A percentile compares a stretch with the other conserved stretches of the same genome.
These are phyloP conservation scores for Trypanosoma avium DNA, from an alignment of 208 protist species.

Conservation along the genomic window DNA sequence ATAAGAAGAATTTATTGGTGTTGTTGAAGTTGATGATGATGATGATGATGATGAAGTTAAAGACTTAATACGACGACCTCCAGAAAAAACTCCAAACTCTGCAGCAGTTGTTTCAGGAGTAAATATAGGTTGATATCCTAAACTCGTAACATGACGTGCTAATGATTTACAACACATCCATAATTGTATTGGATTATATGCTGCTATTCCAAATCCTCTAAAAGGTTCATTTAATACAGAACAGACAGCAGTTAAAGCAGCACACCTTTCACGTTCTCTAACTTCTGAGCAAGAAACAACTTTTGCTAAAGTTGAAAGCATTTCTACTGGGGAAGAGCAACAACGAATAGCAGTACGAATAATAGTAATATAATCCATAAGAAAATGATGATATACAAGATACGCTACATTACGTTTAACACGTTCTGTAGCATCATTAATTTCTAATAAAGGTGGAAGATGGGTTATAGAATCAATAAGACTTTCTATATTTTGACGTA, in stretches of 20 bases:
- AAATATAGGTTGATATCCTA: conserved; percentile 36
- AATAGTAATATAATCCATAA: conserved; percentile 56
- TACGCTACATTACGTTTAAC: conserved; percentile 50
- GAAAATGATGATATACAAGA: conserved; percentile 52
- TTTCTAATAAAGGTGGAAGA: conserved; percentile 12
- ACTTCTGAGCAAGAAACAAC: conserved; percentile 58
- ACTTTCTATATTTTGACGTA: conserved; percentile 26
- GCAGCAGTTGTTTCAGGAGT: conserved; percentile 19
- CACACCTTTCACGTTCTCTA: conserved; percentile 38
- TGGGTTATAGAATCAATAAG: conserved; percentile 27
- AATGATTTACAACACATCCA: conserved; percentile 44
- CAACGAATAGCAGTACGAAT: conserved; percentile 42
- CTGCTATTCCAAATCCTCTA: conserved; percentile 13
- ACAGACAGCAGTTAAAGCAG: conserved; percentile 49
- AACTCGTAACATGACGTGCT: conserved; percentile 12
- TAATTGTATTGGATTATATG: conserved; percentile 35
- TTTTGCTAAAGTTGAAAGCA: conserved; percentile 46
- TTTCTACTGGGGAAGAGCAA: conserved; percentile 31
- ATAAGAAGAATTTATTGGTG: too few species aligned
- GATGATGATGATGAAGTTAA: too few species aligned
- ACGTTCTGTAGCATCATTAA: conserved; percentile 29
- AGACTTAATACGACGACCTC: conserved; percentile 41
- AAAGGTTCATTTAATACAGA: conserved; percentile 25
- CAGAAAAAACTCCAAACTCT: conserved; percentile 32
- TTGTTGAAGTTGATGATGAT: too few species aligned